A percentile compares a stretch with the other conserved stretches of the same genome.
These are phyloP conservation scores for Blepharisma japonicum DNA, from an alignment of 73 alveolate species.

Conservation along the genomic window DNA sequence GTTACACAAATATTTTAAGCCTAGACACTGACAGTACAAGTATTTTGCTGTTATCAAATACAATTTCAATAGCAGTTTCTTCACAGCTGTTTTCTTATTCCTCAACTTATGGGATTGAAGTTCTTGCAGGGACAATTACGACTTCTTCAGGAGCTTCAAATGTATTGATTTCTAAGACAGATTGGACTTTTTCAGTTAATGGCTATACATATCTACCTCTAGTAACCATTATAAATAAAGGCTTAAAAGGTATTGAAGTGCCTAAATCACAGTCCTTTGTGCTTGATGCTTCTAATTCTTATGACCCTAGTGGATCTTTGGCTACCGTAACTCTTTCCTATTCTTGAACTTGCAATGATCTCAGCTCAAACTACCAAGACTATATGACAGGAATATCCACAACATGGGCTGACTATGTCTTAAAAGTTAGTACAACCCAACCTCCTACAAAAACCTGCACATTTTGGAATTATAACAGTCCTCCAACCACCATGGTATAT, in stretches of 20 bases:
- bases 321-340: neutral
- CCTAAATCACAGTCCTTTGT: neutral
- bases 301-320: constrained; percentile 5
- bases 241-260: constrained; percentile 4
- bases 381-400: neutral
- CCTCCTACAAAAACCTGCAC: neutral
- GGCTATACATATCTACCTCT: neutral
- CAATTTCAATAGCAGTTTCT: neutral
- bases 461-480: constrained; percentile 15
- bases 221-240: neutral
- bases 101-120: neutral
- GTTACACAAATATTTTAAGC: neutral
- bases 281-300: constrained; percentile 2
- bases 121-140: neutral
- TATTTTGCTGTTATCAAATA: neutral
- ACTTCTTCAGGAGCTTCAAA: neutral
- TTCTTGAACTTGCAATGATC: neutral
- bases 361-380: neutral
- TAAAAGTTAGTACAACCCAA: neutral
- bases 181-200: neutral
- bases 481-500: neutral
- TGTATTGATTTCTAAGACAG: neutral
- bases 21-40: neutral
- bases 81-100: neutral
- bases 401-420: constrained; percentile 1